These are phyloP conservation scores for Fusarium robinianum DNA, from an alignment of 2,329 filamentous ascomycete species.

Conservation along the genomic window DNA sequence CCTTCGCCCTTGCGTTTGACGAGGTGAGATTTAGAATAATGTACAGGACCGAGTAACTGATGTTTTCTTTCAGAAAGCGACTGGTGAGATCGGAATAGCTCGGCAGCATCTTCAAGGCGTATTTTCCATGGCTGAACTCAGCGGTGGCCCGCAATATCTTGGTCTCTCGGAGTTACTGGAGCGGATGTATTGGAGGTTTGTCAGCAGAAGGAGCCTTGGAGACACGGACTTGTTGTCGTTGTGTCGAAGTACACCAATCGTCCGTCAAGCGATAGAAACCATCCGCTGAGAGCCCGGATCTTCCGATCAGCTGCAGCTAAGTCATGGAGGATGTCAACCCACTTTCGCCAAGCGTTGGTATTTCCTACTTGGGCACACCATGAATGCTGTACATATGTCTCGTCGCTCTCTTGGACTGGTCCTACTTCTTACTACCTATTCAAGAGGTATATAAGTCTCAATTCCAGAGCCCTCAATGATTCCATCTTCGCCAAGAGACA, in stretches of 20 bases:
- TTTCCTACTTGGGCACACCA: slow-evolving; percentile 1
- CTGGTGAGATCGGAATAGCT: neutral
- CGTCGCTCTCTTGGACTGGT: neutral
- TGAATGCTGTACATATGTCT: neutral
- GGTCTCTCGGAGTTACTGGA: neutral
- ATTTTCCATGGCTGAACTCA: neutral
- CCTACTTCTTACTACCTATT: too few species aligned
- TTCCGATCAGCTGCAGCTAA: too few species aligned
- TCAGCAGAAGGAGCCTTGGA: neutral
- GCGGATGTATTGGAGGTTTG: neutral
- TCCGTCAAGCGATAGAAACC: neutral
- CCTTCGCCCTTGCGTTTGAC: slow-evolving; percentile 12
- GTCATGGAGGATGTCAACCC: too few species aligned
- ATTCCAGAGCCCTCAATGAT: neutral
- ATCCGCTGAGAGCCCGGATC: neutral
- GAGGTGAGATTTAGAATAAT: slow-evolving; percentile 3
- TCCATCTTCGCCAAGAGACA: neutral
- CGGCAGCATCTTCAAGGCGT: slow-evolving; percentile 1
- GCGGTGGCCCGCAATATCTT: neutral
- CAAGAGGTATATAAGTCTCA: neutral
- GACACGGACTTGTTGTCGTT: slow-evolving; percentile 1
- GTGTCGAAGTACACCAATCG: neutral
- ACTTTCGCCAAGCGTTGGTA: neutral
- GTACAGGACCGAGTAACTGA: neutral
- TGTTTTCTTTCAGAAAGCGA: neutral